phyloP scores from a whole-genome alignment of 2,329 filamentous ascomycete species.

The Conoideocrella luteorostrata region DNA sequence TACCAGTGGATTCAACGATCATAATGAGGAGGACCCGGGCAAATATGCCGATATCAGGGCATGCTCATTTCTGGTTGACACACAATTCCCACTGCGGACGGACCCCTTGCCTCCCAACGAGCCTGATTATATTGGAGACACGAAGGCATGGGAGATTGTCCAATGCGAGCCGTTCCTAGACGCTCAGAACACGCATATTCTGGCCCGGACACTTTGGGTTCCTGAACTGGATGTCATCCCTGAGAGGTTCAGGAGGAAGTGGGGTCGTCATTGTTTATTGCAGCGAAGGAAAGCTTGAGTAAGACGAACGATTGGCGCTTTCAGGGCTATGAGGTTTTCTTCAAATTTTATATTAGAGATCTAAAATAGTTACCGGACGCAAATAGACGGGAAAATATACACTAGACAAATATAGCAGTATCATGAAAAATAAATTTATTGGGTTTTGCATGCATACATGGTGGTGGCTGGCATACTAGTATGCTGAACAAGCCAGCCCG shows the following conservation, averaged over 20 bases:
- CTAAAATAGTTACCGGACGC: no score
- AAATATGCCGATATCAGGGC: conserved; percentile 77
- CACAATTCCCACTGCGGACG: conserved; percentile 60
- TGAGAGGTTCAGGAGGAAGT: conserved; percentile 62
- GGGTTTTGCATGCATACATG: no score
- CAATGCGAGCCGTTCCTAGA: conserved; percentile 78
- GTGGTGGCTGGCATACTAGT: no score
- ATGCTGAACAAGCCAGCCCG: no score
- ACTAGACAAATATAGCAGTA: no score
- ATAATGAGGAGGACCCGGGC: conserved; percentile 74
- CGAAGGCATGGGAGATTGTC: conserved; percentile 69
- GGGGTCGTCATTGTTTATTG: conserved; percentile 85
- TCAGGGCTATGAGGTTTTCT: background rate
- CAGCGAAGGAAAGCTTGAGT: conserved; percentile 33
- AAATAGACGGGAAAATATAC: no score
- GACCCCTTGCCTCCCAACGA: conserved; percentile 57
- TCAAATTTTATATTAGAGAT: background rate
- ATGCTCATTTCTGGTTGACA: conserved; percentile 85
- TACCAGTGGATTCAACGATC: conserved; percentile 83
- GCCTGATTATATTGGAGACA: conserved; percentile 71
- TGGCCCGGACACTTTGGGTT: conserved; percentile 77
- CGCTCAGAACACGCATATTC: conserved; percentile 60
- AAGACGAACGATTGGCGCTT: background rate
- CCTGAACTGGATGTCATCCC: conserved; percentile 68
- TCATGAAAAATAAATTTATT: no score